Base-by-base conservation (phyloP, 2,329 filamentous ascomycete genomes). In the Fusarium proliferatum region DNA sequence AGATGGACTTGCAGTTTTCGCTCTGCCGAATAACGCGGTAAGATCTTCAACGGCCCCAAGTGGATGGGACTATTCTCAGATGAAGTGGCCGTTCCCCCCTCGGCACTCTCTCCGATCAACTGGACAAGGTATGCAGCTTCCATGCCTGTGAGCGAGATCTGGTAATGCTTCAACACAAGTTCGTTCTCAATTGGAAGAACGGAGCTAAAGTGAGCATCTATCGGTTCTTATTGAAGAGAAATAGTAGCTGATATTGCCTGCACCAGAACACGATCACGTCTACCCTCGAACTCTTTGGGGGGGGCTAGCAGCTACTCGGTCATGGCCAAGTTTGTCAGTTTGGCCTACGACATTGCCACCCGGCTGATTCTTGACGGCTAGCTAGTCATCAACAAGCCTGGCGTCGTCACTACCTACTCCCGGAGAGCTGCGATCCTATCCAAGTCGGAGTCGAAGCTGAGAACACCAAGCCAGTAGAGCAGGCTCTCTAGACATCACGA, bases 81-180 rank as follows among this genome's bases (percentile, higher is more conserved):
- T 6, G 17, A 10, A 3, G 17, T 21, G 5, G n/a, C 43, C 9
- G 34, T 6, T n/a, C 26, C 4, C 28, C 33, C 17, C 16, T 64
- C 7, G 16, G 21, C 12, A 42, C 61, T 13, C 56, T 48, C 9
- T 61, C n/a, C 13, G n/a, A 21, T 4, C 28, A 36, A 11, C 12
- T 26, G 7, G 10, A 36, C 1, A 61, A 17, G 36, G 30, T 61
- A 28, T 61, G 28, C 12, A 49, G 28, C n/a, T 30, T 61, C 11
- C 7, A 49, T 6, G 8, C 10, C 2, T 16, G 19, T 41, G 19
- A 36, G 34, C 28, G 28, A 16, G 43, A 61, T 28, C 13, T 64
- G 9, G 12, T 30, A n/a, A 49, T 64, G 28, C 36, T 64, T 3
- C 34, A 61, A 12, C 43, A 62, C 36, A 62, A 62, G 9, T 49